These are phyloP conservation scores for Lentinus tigrinus DNA, from an alignment of 768 basidiomycete species.

Conservation along the genomic window DNA sequence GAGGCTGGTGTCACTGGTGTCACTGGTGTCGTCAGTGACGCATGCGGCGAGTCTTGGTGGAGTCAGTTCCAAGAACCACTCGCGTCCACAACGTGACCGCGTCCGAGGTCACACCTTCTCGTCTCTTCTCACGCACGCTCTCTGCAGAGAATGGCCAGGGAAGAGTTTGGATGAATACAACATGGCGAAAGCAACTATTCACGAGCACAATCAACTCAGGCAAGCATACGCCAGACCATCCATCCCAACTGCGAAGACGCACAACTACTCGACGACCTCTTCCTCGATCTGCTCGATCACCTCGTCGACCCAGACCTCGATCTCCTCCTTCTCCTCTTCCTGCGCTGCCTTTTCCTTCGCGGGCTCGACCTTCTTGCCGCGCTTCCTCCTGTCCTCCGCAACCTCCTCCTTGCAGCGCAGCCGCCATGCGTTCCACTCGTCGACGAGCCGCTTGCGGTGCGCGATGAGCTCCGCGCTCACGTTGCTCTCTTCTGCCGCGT, in stretches of 20 bases:
- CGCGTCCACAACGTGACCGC: conserved; percentile 8
- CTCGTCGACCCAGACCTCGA: conserved; percentile 93
- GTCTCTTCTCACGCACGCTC: not conserved
- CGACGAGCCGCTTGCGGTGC: conserved; percentile 84
- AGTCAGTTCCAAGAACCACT: not conserved
- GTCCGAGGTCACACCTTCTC: not conserved
- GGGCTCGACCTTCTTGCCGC: conserved; percentile 36
- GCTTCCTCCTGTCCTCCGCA: conserved; percentile 49
- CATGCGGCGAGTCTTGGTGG: not conserved
- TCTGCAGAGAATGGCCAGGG: not conserved
- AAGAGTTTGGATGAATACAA: conserved; percentile 9
- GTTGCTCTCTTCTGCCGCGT: conserved; percentile 91
- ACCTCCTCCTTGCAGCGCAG: conserved; percentile 64
- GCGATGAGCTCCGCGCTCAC: conserved; percentile 93
- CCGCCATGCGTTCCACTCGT: conserved; percentile 99
- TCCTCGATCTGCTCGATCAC: conserved; percentile 92
- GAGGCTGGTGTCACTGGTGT: not conserved
- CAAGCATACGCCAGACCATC: not conserved
- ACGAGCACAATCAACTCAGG: conserved; percentile 2
- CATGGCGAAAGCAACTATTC: conserved; percentile 13
- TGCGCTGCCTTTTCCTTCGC: conserved; percentile 35
- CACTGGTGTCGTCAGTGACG: not conserved
- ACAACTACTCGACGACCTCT: conserved; percentile 52
- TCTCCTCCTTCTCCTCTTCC: conserved; percentile 76
- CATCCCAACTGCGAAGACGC: not conserved